Base-by-base conservation (phyloP, 345 rosid species). In the Salix purpurea region DNA sequence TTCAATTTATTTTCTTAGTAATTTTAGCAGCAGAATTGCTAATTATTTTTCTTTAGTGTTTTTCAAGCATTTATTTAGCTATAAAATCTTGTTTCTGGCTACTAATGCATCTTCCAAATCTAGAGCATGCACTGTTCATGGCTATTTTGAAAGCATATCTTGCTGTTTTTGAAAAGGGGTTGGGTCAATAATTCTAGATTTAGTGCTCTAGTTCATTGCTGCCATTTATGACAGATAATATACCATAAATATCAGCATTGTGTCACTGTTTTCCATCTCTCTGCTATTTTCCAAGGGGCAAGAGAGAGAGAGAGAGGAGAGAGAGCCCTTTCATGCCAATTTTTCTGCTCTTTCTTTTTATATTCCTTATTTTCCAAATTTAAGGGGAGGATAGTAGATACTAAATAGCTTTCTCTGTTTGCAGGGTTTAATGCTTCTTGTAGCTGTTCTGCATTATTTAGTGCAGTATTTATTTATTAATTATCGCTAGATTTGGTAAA, bases 401-500 rank as follows among this genome's bases (percentile, higher is more conserved):
- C 12, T 37, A 16, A 4, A 11, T 26, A 39, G 32, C 52, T 68
- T 66, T 21, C 4, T 5, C 50, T 44, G 50, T 44, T 44, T 14
- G 16, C 50, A n/a, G 16, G 50, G 6, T 23, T 44, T 28, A 2
- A 26, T 42, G 10, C 21, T 24, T 42, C 23, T 24, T 73, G 40
- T 61, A 15, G 16, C 15, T 44, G 50, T 42, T 4, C 75, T 23
- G 37, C 26, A 60, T 40, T 46, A 34, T 34, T 34, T 68, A 44
- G 13, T 44, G 50, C 50, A 61, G 68, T 24, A 67, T 50, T 66
- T 21, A 65, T 50, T 5, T 40, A 40, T 40, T 40, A 2, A 40
- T 40, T 40, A 2, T 56, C 60, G 65, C 78, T 28, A 19, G 36
- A 66, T 42, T 58, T 40, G 58, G 80, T 52, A 77, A 61, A 60